Evolutionary conservation across 2,329 filamentous ascomycete species (phyloP).

Genomic region (Pleomassaria siparia): DNA sequence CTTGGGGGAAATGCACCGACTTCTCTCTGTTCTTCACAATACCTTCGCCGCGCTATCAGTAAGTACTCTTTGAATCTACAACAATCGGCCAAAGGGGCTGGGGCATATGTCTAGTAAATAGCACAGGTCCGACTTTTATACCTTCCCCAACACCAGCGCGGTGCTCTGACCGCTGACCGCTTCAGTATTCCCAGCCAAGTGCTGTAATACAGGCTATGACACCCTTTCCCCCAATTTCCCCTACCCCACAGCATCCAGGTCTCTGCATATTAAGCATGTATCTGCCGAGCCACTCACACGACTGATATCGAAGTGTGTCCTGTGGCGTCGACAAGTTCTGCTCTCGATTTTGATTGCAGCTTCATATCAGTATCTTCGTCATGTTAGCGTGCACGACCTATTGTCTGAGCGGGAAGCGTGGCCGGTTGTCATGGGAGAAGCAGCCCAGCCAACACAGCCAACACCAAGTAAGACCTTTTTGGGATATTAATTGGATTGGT

Average conservation of each 20-base stretch:
- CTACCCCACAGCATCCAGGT: constrained; percentile 21
- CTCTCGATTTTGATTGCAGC: constrained; percentile 19
- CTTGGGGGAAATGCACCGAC: neutral
- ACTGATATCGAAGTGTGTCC: constrained; percentile 13
- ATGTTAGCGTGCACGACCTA: constrained; percentile 9
- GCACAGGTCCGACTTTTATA: neutral
- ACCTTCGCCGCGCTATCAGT: neutral
- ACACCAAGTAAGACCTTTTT: neutral
- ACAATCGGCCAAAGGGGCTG: neutral
- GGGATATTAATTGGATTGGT: constrained; percentile 19
- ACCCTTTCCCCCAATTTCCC: constrained; percentile 11
- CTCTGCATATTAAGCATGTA: constrained; percentile 17
- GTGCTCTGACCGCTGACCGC: neutral
- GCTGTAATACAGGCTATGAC: too few species aligned
- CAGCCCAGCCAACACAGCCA: constrained; percentile 6
- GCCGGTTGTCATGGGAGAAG: constrained; percentile 14
- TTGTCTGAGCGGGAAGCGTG: too few species aligned
- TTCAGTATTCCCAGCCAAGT: too few species aligned
- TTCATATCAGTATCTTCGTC: constrained; percentile 20
- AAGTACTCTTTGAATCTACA: neutral
- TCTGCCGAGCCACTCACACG: constrained; percentile 24
- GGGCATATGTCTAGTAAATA: neutral
- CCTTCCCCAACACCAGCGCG: neutral
- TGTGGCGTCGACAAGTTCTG: constrained; percentile 11
- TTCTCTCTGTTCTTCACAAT: neutral